Evolutionary conservation across 768 basidiomycete species (phyloP), one percentile per base, ranked within the genome.

Genomic region (Psilocybe sp.): DNA sequence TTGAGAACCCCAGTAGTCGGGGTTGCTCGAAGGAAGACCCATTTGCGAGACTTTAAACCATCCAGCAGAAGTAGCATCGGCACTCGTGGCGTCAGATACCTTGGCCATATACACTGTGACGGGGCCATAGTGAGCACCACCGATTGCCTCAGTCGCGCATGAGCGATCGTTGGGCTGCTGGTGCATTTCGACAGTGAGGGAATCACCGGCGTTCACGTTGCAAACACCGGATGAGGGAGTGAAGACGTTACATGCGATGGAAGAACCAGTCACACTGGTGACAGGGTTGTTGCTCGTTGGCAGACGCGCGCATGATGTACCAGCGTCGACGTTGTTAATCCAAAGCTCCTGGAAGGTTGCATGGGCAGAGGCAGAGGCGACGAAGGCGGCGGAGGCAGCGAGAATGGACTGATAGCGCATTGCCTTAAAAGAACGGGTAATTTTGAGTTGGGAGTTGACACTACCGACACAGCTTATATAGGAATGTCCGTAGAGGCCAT

Each of bases 21-120:
- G 76, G 57, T 69, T 73, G 54, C 66, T 70, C 19, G 75, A 76
- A 0, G 75, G 72, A n/a, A 80, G 57, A 34, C 78, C 79, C 52
- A 70, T 69, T 60, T 79, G 70, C 10, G 69, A 58, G 31, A 80
- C 69, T 65, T 81, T 81, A 69, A 81, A 80, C 78, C 78, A 81
- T 35, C 51, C 56, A 6, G 71, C 67, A 39, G 55, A 54, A 3
- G 71, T 62, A n/a, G 74, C 75, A 46, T 68, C 68, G 3, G 78
- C 78, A 35, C 68, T 69, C 1, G 60, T 70, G 0, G 78, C 77
- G 56, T 79, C 69, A 40, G 43, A 52, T 32, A 80, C 78, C 40
- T 72, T 69, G 32, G 77, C 78, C 70, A 79, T 69, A 64, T 79
- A 78, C 38, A 76, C 69, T 45, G 67, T 68, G 45, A 77, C 69